Base-by-base conservation (phyloP, 257 asterid species). In the Gentiana dahurica region DNA sequence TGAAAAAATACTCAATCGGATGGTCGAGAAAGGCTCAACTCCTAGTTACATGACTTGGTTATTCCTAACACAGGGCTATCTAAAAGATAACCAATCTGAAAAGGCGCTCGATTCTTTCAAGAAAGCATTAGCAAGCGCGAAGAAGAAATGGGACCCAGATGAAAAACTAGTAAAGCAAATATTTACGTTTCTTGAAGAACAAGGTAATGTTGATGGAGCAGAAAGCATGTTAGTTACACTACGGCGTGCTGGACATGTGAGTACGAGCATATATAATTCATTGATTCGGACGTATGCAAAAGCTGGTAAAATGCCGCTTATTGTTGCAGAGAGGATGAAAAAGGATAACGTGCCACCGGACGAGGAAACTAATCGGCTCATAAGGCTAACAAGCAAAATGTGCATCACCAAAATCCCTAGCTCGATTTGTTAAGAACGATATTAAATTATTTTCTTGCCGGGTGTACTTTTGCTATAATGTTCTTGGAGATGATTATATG, bases 311-410 rank as follows among this genome's bases (percentile, higher is more conserved):
- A 81, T 79, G 95, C 80, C 94, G 6, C 79, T 83, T 57, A 69
- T 78, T 50, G 74, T 92, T 68, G 83, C 73, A 8, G 97, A 92
- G 76, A 77, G 97, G 86, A 92, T 92, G 97, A 69, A 78, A 70
- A 81, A 68, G 80, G 99, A 92, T 57, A 66, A 71, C 36, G 87
- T 85, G 34, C 66, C 62, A 73, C 54, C 80, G 76, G 77, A 85
- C 24, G 84, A 75, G 56, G 94, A 88, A 56, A 85, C 89, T 7
- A 57, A 48, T 74, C 68, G 72, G 63, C 78, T 88, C 33, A 47
- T 92, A 34, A 73, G 67, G 24, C 44, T 65, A 32, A 92, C 94
- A 0, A 78, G 90, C 74, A 81, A 74, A 74, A 66, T 88, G 91
- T 77, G 83, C 43, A 77, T 85, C 2, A 61, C 84, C 68, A 91